Conservation (phyloP, 768 basidiomycete genomes). For the Boletus barrowsii region DNA sequence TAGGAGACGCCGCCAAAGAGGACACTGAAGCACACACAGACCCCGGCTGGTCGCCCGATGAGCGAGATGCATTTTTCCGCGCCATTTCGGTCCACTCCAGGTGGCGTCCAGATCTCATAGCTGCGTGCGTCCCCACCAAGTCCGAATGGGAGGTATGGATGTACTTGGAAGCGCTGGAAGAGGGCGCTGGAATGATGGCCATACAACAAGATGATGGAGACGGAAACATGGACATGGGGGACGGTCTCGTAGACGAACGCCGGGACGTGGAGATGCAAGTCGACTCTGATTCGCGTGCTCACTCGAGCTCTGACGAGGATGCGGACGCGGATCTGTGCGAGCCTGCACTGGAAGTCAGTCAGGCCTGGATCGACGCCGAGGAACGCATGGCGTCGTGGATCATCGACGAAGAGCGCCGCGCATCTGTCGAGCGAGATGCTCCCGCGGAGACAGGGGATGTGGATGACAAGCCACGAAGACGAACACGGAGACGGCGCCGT, state of each 20-base stretch:
- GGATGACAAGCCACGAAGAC: background rate
- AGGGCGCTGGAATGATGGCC: slow-evolving; percentile 16
- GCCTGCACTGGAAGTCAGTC: slow-evolving; percentile 37
- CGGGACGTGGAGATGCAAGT: slow-evolving; percentile 1
- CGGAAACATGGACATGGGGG: background rate
- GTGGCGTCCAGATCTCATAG: slow-evolving; percentile 74
- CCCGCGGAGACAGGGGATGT: background rate
- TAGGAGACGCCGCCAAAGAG: background rate
- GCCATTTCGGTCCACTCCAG: slow-evolving; percentile 64
- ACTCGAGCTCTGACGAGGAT: slow-evolving; percentile 1
- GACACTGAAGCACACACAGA: background rate
- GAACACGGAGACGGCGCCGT: slow-evolving; percentile 11
- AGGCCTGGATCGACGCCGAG: slow-evolving; percentile 35
- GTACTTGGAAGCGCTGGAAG: slow-evolving; percentile 56
- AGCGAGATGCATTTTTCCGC: slow-evolving; percentile 72
- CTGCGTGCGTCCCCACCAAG: slow-evolving; percentile 63
- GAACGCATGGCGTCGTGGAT: slow-evolving; percentile 29
- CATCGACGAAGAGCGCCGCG: slow-evolving; percentile 13
- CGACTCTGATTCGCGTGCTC: slow-evolving; percentile 28
- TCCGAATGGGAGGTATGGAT: slow-evolving; percentile 62
- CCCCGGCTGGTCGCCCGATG: slow-evolving; percentile 58
- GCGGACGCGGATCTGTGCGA: slow-evolving; percentile 9
- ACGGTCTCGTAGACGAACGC: background rate
- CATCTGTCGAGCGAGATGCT: background rate
- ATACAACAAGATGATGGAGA: slow-evolving; percentile 12